Evolutionary conservation across 345 rosid species (phyloP).

Genomic region (Sonneratia caseolaris): DNA sequence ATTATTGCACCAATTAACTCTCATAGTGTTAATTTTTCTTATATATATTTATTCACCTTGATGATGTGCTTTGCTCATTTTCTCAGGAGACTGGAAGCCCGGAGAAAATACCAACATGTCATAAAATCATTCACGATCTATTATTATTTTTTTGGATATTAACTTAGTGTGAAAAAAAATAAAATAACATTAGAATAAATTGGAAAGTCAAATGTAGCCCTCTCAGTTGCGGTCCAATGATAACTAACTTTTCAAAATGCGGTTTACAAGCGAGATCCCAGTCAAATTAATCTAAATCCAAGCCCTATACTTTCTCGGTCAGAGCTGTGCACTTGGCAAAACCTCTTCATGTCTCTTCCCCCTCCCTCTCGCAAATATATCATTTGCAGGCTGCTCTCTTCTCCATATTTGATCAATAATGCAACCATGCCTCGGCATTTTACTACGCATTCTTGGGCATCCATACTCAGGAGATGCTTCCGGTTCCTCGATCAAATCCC

Average conservation of each 20-base stretch:
- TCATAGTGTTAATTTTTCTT: too few relatives aligned
- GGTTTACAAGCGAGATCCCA: not conserved
- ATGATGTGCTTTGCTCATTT: too few relatives aligned
- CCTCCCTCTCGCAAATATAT: not conserved
- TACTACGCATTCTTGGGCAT: constrained; percentile 25
- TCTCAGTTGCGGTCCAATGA: not conserved
- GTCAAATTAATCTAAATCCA: not conserved
- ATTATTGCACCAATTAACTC: too few relatives aligned
- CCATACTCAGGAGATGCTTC: constrained; percentile 15
- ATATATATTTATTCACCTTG: too few relatives aligned
- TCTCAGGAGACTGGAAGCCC: too few relatives aligned
- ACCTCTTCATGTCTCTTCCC: not conserved
- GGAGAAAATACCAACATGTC: too few relatives aligned
- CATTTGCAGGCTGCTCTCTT: not conserved
- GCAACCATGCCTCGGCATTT: not conserved
- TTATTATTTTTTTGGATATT: too few relatives aligned
- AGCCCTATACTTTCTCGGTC: constrained; percentile 5
- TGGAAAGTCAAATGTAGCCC: not conserved
- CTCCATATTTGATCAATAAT: constrained; percentile 1
- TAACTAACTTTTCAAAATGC: constrained; percentile 8
- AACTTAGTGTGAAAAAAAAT: too few relatives aligned
- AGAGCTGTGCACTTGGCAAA: constrained; percentile 3
- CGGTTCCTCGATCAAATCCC: constrained; percentile 11
- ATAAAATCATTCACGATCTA: too few relatives aligned
- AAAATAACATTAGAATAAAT: too few relatives aligned